Base-by-base conservation (phyloP, 345 rosid genomes). In the Dovyalis caffra region DNA sequence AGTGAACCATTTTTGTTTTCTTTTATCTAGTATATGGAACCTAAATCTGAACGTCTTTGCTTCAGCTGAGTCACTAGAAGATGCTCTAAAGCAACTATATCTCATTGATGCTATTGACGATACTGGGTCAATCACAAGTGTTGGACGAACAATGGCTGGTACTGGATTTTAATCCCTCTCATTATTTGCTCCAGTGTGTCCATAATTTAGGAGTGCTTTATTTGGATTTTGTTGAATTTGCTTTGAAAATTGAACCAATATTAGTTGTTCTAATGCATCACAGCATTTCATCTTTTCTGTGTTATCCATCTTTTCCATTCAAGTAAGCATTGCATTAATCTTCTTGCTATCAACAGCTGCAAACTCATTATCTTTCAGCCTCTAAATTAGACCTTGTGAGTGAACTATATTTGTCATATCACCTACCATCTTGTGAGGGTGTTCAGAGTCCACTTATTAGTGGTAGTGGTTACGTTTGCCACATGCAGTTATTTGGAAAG, bases 131-230 rank as follows among this genome's bases (percentile, higher is more conserved):
- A 89, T 95, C 75, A 90, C 97, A 76, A 89, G 86, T 61, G 70
- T 88, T 85, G 99, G 99, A 75, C 83, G 74, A 73, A 91, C 88
- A 69, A 93, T 95, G 99, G 90, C 99, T 9, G 98, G 99, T 95
- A 93, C 60, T 71, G 64, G 73, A 60, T 69, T 74, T 76, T 75
- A 47, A 38, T 72, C 40, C 53, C 62, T 51, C 74, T 72, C 66
- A 10, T 43, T 28, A 33, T 51, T 21, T 73, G 38, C 40, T 71
- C 25, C 47, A 5, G 68, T 28, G 56, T 4, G 10, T 56, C 7
- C 15, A 56, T 23, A 32, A 69, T 32, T 51, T 69, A n/a, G 61
- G 61, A 56, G 12, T 6, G 61, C 8, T 18, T 57, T 21, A 57
- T 57, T n/a, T 20, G 14, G 29, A 25, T n/a, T n/a, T 23, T 9